Percentiles rank a stretch among this genome's conserved stretches.
These are phyloP conservation scores for Calonectria hawksworthii DNA, from an alignment of 2,329 filamentous ascomycete species.

Conservation along the genomic window DNA sequence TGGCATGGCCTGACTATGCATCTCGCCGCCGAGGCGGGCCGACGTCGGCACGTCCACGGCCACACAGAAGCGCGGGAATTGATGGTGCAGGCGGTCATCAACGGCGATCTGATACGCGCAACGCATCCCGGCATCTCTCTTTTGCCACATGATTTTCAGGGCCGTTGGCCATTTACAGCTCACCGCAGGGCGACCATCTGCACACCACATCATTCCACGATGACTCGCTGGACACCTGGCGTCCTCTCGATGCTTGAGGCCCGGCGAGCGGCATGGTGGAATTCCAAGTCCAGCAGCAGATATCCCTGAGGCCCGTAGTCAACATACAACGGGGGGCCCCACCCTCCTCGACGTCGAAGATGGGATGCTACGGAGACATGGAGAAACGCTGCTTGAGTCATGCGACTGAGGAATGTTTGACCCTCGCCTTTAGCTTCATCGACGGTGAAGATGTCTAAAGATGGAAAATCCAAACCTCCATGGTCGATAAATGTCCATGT, in stretches of 20 bases:
- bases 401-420: neutral
- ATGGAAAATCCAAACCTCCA: slow-evolving; percentile 7
- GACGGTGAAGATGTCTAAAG: neutral
- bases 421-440: neutral
- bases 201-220: neutral
- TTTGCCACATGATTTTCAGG: slow-evolving; percentile 23
- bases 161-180: slow-evolving; percentile 19
- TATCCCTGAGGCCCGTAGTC: neutral
- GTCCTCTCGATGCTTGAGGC: neutral
- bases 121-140: neutral
- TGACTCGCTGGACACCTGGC: neutral
- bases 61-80: slow-evolving; percentile 2
- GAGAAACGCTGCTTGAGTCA: neutral
- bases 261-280: neutral
- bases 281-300: neutral
- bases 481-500: neutral
- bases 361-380: neutral
- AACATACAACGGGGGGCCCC: neutral
- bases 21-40: slow-evolving; percentile 10
- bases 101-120: neutral
- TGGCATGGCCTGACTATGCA: slow-evolving; percentile 9
- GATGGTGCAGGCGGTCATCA: neutral
- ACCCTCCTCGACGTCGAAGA: neutral
- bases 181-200: neutral
- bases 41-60: slow-evolving; percentile 11